Evolutionary conservation across 768 basidiomycete genomes (phyloP).

Genomic region (Collybia sp.): DNA sequence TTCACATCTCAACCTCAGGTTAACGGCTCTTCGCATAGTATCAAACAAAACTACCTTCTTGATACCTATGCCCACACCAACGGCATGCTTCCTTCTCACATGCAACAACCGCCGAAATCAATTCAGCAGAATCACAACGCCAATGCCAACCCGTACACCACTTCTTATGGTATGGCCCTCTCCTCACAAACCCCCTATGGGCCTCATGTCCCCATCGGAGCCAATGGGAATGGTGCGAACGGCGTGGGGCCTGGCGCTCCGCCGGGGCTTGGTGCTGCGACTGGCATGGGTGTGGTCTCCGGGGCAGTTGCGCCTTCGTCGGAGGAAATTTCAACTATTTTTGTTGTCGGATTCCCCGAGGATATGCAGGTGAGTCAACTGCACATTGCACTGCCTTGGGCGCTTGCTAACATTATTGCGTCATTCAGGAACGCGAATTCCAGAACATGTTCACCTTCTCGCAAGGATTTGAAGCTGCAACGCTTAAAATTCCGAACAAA

Average conservation of each 20-base stretch:
- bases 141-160: too few relatives aligned
- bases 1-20: constrained; percentile 21
- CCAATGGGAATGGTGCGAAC: constrained; percentile 15
- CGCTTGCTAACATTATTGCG: constrained; percentile 9
- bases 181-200: constrained; percentile 77
- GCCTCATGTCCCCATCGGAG: constrained; percentile 51
- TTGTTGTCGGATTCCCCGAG: constrained; percentile 98
- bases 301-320: constrained; percentile 28
- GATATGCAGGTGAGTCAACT: constrained; percentile 83
- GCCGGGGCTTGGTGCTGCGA: constrained; percentile 21
- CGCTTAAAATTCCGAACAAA: constrained; percentile 95
- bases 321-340: constrained; percentile 95
- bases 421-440: constrained; percentile 90
- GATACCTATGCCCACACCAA: constrained; percentile 22
- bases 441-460: constrained; percentile 99
- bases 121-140: too few relatives aligned
- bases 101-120: background rate
- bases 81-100: constrained; percentile 15
- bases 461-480: constrained; percentile 93
- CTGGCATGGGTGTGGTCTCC: constrained; percentile 18
- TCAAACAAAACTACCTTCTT: constrained; percentile 15
- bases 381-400: constrained; percentile 2
- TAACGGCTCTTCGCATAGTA: constrained; percentile 21
- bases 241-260: constrained; percentile 13
- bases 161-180: constrained; percentile 36